Percentiles rank a stretch among this genome's conserved stretches.
These are phyloP conservation scores for Fusarium concolor DNA, from an alignment of 2,329 filamentous ascomycete species.

Conservation along the genomic window DNA sequence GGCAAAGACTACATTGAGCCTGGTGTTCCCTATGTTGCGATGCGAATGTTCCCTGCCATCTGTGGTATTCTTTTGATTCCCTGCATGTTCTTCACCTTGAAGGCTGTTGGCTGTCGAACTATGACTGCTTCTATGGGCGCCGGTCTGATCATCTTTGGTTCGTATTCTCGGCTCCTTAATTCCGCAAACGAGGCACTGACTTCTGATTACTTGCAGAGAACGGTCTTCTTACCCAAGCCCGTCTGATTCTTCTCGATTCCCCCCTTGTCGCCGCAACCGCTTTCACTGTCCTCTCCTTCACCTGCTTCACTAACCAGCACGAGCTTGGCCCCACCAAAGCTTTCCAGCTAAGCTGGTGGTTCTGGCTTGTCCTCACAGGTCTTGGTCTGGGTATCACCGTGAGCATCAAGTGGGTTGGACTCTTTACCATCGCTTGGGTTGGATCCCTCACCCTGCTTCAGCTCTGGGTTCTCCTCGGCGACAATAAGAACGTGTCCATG, in stretches of 20 bases:
- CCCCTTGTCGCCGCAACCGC: slow-evolving; percentile 94
- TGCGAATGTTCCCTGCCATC: slow-evolving; percentile 92
- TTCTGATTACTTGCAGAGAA: slow-evolving; percentile 75
- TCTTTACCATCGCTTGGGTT: slow-evolving; percentile 99
- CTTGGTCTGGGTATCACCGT: slow-evolving; percentile 88
- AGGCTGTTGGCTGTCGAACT: slow-evolving; percentile 89
- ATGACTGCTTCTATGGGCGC: slow-evolving; percentile 86
- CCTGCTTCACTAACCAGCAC: slow-evolving; percentile 95
- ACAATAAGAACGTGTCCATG: slow-evolving; percentile 85
- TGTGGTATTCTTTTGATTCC: slow-evolving; percentile 90
- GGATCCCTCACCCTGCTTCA: slow-evolving; percentile 90
- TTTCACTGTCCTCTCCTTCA: slow-evolving; percentile 89
- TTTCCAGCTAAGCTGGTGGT: slow-evolving; percentile 95
- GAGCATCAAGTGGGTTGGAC: slow-evolving; percentile 98
- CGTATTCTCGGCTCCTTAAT: slow-evolving; percentile 50
- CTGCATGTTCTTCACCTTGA: slow-evolving; percentile 93
- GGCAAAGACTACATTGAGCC: slow-evolving; percentile 98
- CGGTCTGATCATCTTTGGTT: slow-evolving; percentile 90
- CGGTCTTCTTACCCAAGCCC: slow-evolving; percentile 92
- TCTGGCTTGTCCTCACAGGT: slow-evolving; percentile 91
- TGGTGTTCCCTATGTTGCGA: slow-evolving; percentile 94
- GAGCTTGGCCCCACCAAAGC: slow-evolving; percentile 90
- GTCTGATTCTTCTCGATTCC: slow-evolving; percentile 94
- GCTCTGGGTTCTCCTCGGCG: slow-evolving; percentile 94
- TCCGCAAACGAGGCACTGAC: neutral